Evolutionary conservation across 164 flowering plant species (phyloP), one percentile per base, ranked within the genome.

Genomic region (Amborella trichopoda): DNA sequence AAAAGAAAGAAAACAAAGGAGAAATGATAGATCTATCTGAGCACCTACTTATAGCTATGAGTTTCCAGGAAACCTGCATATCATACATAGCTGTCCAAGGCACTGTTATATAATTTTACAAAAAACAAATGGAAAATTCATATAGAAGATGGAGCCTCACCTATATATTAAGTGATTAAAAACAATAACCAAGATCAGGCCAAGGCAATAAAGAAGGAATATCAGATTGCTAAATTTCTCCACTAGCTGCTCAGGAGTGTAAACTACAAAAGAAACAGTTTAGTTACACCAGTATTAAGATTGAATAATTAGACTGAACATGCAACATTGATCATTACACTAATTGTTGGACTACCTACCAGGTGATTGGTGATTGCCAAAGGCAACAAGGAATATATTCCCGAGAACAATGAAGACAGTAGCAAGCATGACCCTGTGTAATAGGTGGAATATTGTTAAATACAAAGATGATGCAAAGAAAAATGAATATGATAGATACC

Each of bases 281-380:
- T 16, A 38, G 3, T 3, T 38, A 16, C 6, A 38, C 34, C 9
- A 30, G 34, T 30, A 8, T 14, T 30, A 9, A 30, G 34, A 30
- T 30, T 30, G 34, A 30, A 33, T 33, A 16, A 11, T 4, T 16
- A 38, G 20, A 22, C 41, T 38, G 4, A 22, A 38, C 37, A 11
- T 33, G 12, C 37, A 38, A 38, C 41, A 38, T 2, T 38, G 16
- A 6, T 8, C 2, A 16, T 11, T n/a, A n/a, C n/a, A n/a, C n/a
- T n/a, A n/a, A n/a, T n/a, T n/a, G n/a, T n/a, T n/a, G n/a, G 16
- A n/a, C 16, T 37, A 58, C 10, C 8, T 74, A 88, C 91, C 94
- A 43, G 96, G 99, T 48, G 96, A 93, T 55, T 91, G 98, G 64
- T 87, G 98, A 59, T 91, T 91, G 23, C 98, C 98, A 57, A 91